Evolutionary conservation across 371 early-diverging fungal species (phyloP).

Genomic region (Lichtheimia corymbifera): DNA sequence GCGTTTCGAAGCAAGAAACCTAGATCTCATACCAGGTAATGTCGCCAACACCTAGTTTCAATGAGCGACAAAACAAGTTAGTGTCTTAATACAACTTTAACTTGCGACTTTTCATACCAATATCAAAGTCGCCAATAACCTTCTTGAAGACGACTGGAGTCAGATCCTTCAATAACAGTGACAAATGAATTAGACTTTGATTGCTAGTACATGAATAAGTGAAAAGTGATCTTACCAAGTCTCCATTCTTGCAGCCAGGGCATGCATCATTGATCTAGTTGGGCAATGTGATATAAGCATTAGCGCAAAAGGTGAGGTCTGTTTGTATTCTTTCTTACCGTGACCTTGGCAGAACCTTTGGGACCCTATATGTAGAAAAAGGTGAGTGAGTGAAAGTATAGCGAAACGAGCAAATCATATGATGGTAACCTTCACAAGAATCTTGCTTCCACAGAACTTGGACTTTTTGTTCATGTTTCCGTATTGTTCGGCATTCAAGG

Average conservation of each 20-base stretch:
- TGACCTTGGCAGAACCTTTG: slow-evolving; percentile 18
- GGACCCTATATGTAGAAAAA: slow-evolving; percentile 6
- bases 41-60: slow-evolving; percentile 11
- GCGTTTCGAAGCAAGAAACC: neutral
- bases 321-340: neutral
- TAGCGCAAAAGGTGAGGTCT: too few species aligned
- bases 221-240: neutral
- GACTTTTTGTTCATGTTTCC: slow-evolving; percentile 23
- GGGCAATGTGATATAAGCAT: too few species aligned
- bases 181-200: neutral
- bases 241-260: slow-evolving; percentile 14
- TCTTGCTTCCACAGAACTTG: slow-evolving; percentile 27
- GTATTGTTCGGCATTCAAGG: slow-evolving; percentile 25
- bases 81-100: too few species aligned
- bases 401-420: too few species aligned
- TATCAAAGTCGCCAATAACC: slow-evolving; percentile 24
- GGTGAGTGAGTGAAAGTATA: too few species aligned
- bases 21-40: slow-evolving; percentile 25
- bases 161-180: slow-evolving; percentile 9
- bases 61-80: too few species aligned
- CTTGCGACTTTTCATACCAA: neutral
- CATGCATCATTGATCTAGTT: slow-evolving; percentile 7
- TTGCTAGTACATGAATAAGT: too few species aligned
- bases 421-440: neutral
- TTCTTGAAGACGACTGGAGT: slow-evolving; percentile 25